Evolutionary conservation across 352 stramenopile genomes (phyloP).

Genomic region (Globisporangium alternatum): DNA sequence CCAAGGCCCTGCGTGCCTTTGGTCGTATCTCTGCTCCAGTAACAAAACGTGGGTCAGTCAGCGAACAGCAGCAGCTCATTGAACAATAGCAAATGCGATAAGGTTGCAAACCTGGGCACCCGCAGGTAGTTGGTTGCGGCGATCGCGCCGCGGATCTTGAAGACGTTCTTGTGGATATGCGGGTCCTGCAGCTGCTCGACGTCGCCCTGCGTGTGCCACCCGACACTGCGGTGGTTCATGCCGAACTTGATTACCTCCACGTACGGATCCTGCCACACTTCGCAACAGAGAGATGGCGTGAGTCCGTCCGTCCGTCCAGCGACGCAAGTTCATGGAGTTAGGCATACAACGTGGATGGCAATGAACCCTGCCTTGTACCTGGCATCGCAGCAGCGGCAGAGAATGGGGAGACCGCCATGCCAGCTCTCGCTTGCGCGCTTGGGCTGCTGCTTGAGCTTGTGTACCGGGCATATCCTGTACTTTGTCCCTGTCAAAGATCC

Average conservation of each 20-base stretch:
- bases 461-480: neutral
- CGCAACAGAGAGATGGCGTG: neutral
- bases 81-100: neutral
- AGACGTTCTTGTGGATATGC: constrained; percentile 76
- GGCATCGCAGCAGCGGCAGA: constrained; percentile 21
- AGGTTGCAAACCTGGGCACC: constrained; percentile 42
- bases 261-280: constrained; percentile 84
- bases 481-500: neutral
- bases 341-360: neutral
- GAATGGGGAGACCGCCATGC: constrained; percentile 25
- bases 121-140: constrained; percentile 72
- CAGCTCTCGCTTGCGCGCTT: neutral
- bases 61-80: neutral
- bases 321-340: neutral
- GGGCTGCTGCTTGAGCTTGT: neutral
- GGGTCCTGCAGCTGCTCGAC: constrained; percentile 65
- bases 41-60: neutral
- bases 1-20: constrained; percentile 56
- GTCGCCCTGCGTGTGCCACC: constrained; percentile 56
- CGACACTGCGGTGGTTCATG: constrained; percentile 54
- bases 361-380: constrained; percentile 14
- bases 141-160: constrained; percentile 68
- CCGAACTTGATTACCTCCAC: constrained; percentile 85
- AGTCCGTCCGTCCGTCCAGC: neutral
- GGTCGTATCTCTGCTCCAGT: constrained; percentile 28